These are phyloP conservation scores for Podospora anserina DNA, from an alignment of 495 filamentous ascomycete genomes.

Conservation along the genomic window DNA sequence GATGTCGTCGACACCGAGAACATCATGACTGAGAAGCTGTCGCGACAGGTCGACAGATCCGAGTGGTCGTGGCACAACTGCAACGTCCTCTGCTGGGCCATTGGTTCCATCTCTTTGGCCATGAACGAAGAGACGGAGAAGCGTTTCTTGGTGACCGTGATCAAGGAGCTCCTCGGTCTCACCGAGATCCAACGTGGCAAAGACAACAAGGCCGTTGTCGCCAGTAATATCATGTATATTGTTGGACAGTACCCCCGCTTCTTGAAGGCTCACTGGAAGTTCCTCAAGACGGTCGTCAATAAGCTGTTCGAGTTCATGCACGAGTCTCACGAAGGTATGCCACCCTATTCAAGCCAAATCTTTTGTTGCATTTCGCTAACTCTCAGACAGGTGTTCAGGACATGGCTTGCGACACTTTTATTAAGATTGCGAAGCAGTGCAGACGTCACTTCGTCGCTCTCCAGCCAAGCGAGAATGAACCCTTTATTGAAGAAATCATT, in stretches of 20 bases:
- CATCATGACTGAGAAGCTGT: slow-evolving; percentile 98
- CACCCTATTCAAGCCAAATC: background rate
- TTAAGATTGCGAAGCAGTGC: slow-evolving; percentile 99
- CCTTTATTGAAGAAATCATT: slow-evolving; percentile 99
- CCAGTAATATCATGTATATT: slow-evolving; percentile 99
- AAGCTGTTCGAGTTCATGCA: slow-evolving; percentile 99
- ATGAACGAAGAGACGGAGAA: slow-evolving; percentile 99
- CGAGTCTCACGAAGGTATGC: slow-evolving; percentile 90
- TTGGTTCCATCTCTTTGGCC: slow-evolving; percentile 94
- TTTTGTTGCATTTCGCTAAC: slow-evolving; percentile 10
- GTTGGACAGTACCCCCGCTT: slow-evolving; percentile 98
- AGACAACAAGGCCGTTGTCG: slow-evolving; percentile 98
- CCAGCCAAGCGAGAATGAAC: slow-evolving; percentile 89
- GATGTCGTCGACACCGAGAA: slow-evolving; percentile 96
- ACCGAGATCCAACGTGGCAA: slow-evolving; percentile 99
- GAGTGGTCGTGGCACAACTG: slow-evolving; percentile 99
- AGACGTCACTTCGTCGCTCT: slow-evolving; percentile 94
- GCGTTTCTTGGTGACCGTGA: slow-evolving; percentile 95
- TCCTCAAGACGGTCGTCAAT: slow-evolving; percentile 98
- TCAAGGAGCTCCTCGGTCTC: slow-evolving; percentile 95
- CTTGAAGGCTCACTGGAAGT: slow-evolving; percentile 99
- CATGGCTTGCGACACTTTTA: slow-evolving; percentile 99
- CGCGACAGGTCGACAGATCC: slow-evolving; percentile 85
- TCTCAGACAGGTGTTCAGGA: slow-evolving; percentile 77
- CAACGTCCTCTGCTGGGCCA: slow-evolving; percentile 99